phyloP scores from a whole-genome alignment of 192 early-diverging fungal genomes.

The Gonapodya sp. region DNA sequence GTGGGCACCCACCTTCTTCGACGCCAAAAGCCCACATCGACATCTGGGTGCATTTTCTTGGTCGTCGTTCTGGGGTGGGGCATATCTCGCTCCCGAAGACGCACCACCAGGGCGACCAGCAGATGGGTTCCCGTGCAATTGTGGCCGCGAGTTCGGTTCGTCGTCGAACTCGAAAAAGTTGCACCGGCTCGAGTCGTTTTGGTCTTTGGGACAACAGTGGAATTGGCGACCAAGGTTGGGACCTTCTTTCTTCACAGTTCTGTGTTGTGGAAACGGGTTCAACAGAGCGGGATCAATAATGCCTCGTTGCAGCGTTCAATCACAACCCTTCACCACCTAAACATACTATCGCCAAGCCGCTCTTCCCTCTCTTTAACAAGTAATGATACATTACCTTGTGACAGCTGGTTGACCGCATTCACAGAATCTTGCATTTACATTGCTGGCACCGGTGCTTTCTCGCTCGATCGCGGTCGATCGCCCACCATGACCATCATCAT shows the following conservation, averaged over 20 bases:
- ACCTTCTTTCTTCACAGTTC: slow-evolving; percentile 15
- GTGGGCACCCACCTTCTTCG: slow-evolving; percentile 23
- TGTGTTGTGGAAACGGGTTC: not conserved
- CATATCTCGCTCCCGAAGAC: not conserved
- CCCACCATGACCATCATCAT: no score
- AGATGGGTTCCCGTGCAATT: no score
- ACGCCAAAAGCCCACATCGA: slow-evolving; percentile 26
- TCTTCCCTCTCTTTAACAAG: no score
- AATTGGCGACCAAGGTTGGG: slow-evolving; percentile 16
- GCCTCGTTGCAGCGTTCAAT: no score
- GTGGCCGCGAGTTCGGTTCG: no score
- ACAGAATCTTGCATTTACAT: slow-evolving; percentile 8
- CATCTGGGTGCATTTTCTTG: slow-evolving; percentile 20
- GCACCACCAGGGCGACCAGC: no score
- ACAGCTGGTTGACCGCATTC: slow-evolving; percentile 19
- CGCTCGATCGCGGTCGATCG: no score
- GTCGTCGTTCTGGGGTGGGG: not conserved
- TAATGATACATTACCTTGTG: not conserved
- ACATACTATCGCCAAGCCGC: no score
- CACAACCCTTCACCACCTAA: no score
- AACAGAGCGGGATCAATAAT: not conserved
- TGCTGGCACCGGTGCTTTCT: no score
- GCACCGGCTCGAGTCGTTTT: not conserved
- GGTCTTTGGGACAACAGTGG: slow-evolving; percentile 21
- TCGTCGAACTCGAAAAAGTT: slow-evolving; percentile 17